These are phyloP conservation scores for Colletotrichum sidae DNA, from an alignment of 2,329 filamentous ascomycete genomes.

Conservation along the genomic window DNA sequence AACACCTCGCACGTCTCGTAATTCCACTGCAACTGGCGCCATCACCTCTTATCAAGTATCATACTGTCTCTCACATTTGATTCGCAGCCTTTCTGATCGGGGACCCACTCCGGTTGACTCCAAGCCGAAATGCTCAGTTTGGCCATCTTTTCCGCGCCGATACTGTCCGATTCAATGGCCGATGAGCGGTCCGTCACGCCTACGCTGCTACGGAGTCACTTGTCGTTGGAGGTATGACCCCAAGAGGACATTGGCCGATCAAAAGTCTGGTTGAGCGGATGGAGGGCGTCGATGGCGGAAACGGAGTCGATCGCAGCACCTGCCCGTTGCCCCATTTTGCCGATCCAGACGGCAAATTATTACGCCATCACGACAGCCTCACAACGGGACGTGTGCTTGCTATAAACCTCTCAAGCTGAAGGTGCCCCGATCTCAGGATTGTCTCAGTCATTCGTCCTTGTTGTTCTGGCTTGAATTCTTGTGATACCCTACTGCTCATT, in stretches of 20 bases:
- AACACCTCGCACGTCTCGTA: conserved; percentile 9
- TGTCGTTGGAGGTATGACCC: too few species aligned
- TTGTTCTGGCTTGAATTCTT: conserved; percentile 9
- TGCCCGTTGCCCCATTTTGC: conserved; percentile 23
- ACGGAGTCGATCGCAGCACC: conserved; percentile 13
- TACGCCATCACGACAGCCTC: conserved; percentile 21
- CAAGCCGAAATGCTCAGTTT: conserved; percentile 2
- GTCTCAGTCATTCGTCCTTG: neutral
- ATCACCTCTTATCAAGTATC: conserved; percentile 31
- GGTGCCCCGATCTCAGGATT: neutral
- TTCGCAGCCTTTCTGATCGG: conserved; percentile 26
- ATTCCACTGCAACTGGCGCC: conserved; percentile 9
- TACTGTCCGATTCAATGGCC: conserved; percentile 21
- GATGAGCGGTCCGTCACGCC: neutral
- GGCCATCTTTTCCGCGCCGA: conserved; percentile 6
- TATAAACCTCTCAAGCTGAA: conserved; percentile 18
- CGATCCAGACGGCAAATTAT: conserved; percentile 28
- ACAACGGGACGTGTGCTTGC: neutral
- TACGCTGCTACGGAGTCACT: neutral
- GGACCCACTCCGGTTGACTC: conserved; percentile 27
- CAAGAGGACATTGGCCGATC: too few species aligned
- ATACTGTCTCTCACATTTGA: neutral
- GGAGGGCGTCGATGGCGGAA: neutral
- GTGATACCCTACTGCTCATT: too few species aligned
- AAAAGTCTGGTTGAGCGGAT: neutral